Evolutionary conservation across 2,329 filamentous ascomycete species (phyloP).

Genomic region (Plectosphaerella cucumerina): DNA sequence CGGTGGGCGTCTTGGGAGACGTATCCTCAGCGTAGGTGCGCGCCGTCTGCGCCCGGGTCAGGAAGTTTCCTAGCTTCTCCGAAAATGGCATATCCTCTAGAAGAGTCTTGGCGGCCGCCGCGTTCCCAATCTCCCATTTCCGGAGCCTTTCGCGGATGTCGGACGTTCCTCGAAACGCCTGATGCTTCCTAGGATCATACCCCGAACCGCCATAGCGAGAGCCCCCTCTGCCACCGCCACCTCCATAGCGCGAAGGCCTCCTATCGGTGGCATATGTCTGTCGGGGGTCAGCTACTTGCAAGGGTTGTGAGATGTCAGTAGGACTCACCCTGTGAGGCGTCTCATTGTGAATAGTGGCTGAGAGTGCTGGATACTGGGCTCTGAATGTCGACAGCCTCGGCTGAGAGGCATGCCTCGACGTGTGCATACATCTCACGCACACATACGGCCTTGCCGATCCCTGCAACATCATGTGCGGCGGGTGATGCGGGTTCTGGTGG

Average conservation of each 20-base stretch:
- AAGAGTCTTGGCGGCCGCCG: conserved; percentile 14
- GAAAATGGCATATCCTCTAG: conserved; percentile 21
- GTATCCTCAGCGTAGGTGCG: conserved; percentile 7
- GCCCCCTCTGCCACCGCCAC: no score
- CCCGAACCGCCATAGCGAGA: no score
- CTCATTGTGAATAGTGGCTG: not conserved
- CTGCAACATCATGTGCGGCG: conserved; percentile 22
- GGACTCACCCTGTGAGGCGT: not conserved
- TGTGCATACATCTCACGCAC: conserved; percentile 25
- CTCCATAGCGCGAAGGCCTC: not conserved
- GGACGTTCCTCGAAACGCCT: conserved; percentile 3
- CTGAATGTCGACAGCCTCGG: not conserved
- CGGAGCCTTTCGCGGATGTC: conserved; percentile 36
- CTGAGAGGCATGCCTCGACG: conserved; percentile 6
- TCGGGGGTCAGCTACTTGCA: conserved; percentile 1
- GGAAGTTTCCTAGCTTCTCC: conserved; percentile 25
- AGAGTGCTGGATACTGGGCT: no score
- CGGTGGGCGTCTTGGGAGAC: conserved; percentile 11
- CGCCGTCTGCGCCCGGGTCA: conserved; percentile 29
- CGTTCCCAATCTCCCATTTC: conserved; percentile 35
- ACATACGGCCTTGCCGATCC: conserved; percentile 22
- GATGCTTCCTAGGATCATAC: no score
- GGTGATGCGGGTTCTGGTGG: not conserved
- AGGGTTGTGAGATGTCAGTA: not conserved
- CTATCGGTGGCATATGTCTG: not conserved